These are phyloP conservation scores for Ophiosphaerella narmari DNA, from an alignment of 2,329 filamentous ascomycete genomes.

Conservation along the genomic window DNA sequence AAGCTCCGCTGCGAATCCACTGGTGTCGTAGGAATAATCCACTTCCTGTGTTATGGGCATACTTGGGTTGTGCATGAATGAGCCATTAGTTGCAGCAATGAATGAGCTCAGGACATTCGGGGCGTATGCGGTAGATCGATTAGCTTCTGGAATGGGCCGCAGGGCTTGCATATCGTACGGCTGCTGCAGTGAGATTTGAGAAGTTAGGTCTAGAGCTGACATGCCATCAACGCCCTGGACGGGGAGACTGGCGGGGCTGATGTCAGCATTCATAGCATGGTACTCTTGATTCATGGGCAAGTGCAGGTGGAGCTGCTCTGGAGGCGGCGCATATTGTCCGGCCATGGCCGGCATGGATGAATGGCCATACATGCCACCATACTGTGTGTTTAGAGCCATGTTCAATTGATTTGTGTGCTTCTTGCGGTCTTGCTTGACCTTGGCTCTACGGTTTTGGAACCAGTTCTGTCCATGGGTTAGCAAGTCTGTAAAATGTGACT, in stretches of 20 bases:
- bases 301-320: conserved; percentile 31
- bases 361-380: conserved; percentile 35
- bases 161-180: conserved; percentile 42
- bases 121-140: conserved; percentile 31
- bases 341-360: conserved; percentile 30
- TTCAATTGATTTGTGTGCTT: conserved; percentile 49
- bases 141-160: conserved; percentile 40
- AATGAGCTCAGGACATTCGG: conserved; percentile 45
- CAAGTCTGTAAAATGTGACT: neutral
- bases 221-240: conserved; percentile 37
- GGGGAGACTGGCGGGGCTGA: conserved; percentile 42
- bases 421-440: conserved; percentile 58
- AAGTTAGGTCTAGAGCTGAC: conserved; percentile 37
- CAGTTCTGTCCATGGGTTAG: conserved; percentile 53
- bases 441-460: conserved; percentile 59
- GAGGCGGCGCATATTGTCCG: conserved; percentile 19
- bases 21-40: conserved; percentile 29
- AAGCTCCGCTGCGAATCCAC: conserved; percentile 27
- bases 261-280: conserved; percentile 37
- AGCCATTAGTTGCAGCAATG: conserved; percentile 42
- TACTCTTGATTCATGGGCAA: conserved; percentile 35
- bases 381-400: conserved; percentile 43
- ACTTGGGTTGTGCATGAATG: conserved; percentile 37
- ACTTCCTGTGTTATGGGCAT: conserved; percentile 31
- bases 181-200: conserved; percentile 39